Base-by-base conservation (phyloP, 352 stramenopile species). In the Phytophthora fragariae region DNA sequence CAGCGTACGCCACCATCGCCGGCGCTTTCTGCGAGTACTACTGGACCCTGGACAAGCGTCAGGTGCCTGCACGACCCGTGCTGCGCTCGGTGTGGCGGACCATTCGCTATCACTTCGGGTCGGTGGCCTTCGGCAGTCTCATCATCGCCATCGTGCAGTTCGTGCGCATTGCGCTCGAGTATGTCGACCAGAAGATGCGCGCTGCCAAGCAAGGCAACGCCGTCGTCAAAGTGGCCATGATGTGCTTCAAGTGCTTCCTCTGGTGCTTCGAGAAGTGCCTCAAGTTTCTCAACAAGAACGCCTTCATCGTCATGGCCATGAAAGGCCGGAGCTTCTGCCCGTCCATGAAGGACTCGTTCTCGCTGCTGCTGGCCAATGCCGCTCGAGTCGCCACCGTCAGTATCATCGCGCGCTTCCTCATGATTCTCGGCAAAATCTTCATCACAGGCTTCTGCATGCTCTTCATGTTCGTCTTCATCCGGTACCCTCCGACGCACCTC, bases 331-430 rank as follows among this genome's bases (percentile, higher is more conserved):
- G 81, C 70, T 97, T 98, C 73, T 97, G 90, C 72, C 91, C 85
- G 39, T 90, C 92, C 33, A 96, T 97, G 70, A 98, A 97, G 52
- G 88, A 97, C 74, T 96, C 96, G 47, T 99, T 99, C 79, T 95
- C 96, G 65, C 84, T 99, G 41, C 94, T 99, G 33, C 81, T 99
- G 44, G 89, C 95, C 37, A 99, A 99, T 83, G 92, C 97, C 27
- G 83, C 89, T 54, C 89, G 96, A 8, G 92, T 99, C 54, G 88
- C 88, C 31, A 94, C 89, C 6, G 89, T 97, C 59, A 92, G 82
- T 62, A 85, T 96, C 73, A 81, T 97, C 70, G 85, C 89, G 24
- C 81, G 79, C 21, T 92, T 98, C 76, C 84, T 98, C 21, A 84
- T 97, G 73, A 68, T 92, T 53, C 68, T 97, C n/a, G 93, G 90